Base-by-base conservation (phyloP, 495 filamentous ascomycete genomes). In the Penicillium herquei region DNA sequence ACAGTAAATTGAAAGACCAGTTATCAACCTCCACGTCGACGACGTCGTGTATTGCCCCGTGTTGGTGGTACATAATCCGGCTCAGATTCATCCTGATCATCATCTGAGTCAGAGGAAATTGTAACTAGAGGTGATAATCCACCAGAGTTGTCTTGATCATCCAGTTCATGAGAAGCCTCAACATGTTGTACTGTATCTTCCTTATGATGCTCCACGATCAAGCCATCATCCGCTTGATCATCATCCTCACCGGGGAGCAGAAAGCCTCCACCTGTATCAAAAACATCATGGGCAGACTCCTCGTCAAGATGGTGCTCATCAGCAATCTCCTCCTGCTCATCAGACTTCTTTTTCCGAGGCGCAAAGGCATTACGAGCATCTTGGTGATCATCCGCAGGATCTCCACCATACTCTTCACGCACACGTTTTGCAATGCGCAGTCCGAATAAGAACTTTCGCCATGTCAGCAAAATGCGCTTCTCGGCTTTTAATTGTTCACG, bases 381-480 rank as follows among this genome's bases (percentile, higher is more conserved):
- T 14, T 74, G 65, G 7, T 53, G 41, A 42, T 70, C 70, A 31
- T 57, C 63, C 37, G 49, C 72, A 31, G 71, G 67, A 56, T 74
- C 72, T 18, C 68, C 72, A 18, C 87, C 89, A 75, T 96, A 95
- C 47, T 96, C 90, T 50, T 86, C 81, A 39, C 80, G 76, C 32
- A 98, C 84, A 39, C 92, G 78, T 68, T 92, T 83, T 34, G 88
- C 78, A 58, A 98, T 92, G 39, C 91, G 79, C 70, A 96, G 58
- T 1, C 92, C 92, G 77, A 91, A 87, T 39, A 96, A 53, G 56
- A 96, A 90, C 68, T 89, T 96, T 49, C 87, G 81, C 94, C 95
- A 99, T 59, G 83, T 85, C 30, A 77, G 80, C 57, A 98, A 62
- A 14, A 88, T 88, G 17, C 78, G 77, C 60, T 88, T 90, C 58